These are phyloP conservation scores for Myriosclerotinia curreyana DNA, from an alignment of 2,329 filamentous ascomycete genomes.

Conservation along the genomic window DNA sequence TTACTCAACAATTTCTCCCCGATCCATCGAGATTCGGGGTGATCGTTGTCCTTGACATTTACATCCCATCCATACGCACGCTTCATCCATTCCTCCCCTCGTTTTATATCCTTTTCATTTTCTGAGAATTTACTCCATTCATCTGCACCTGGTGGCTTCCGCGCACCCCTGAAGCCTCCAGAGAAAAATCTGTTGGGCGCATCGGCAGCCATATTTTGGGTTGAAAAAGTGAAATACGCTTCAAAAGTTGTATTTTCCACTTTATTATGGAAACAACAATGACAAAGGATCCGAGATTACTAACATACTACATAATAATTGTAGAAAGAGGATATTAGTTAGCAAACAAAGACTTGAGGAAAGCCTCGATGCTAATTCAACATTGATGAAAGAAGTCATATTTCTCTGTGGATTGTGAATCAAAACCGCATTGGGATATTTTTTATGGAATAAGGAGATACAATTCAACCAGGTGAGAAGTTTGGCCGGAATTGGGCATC, in stretches of 20 bases:
- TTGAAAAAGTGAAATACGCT: background rate
- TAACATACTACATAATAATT: background rate
- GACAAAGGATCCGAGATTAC: background rate
- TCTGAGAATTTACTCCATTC: background rate
- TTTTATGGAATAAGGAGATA: background rate
- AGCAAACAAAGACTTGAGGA: background rate
- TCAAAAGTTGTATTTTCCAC: background rate
- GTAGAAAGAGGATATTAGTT: too few relatives aligned
- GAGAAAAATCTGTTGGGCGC: background rate
- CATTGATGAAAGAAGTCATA: too few relatives aligned
- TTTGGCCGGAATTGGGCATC: background rate
- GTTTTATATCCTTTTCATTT: background rate
- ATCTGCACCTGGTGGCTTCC: background rate
- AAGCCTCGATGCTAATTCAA: too few relatives aligned
- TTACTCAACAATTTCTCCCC: background rate
- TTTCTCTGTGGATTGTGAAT: background rate
- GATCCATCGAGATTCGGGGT: background rate
- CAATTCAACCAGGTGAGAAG: background rate
- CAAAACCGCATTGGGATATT: background rate
- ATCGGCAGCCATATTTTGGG: background rate
- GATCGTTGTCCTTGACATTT: background rate
- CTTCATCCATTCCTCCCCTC: constrained; percentile 1
- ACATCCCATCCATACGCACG: background rate
- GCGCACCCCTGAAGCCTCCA: background rate
- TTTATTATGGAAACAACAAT: background rate